phyloP scores from a whole-genome alignment of 225 moss, liverwort and hornwort genomes.

The Neckera pumila region DNA sequence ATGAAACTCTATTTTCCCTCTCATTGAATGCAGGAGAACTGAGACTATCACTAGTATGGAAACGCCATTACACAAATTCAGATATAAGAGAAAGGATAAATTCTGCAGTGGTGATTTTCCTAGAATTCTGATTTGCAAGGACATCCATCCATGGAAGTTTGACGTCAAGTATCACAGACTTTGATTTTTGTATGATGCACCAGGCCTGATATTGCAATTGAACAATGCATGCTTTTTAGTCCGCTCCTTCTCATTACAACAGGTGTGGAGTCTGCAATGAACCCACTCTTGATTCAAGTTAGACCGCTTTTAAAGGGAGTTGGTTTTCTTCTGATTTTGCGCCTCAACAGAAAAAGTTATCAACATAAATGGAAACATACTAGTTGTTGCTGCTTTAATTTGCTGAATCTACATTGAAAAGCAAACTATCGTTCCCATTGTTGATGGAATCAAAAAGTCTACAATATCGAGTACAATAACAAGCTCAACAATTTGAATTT shows the following conservation, averaged over 20 bases:
- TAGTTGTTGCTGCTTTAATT: neutral
- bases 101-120: neutral
- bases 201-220: neutral
- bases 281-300: neutral
- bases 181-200: neutral
- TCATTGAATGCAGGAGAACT: too few species aligned
- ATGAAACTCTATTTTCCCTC: too few species aligned
- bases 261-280: neutral
- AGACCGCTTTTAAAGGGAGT: neutral
- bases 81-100: neutral
- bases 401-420: neutral
- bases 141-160: neutral
- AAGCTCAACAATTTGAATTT: neutral
- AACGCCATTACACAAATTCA: too few species aligned
- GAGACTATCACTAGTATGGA: too few species aligned
- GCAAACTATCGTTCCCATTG: neutral
- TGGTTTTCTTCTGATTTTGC: neutral
- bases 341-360: neutral
- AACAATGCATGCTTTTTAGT: neutral
- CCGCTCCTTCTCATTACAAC: neutral
- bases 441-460: neutral
- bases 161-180: neutral
- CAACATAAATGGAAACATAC: neutral
- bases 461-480: neutral
- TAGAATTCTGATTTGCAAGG: neutral